phyloP scores from a whole-genome alignment of 495 filamentous ascomycete genomes.

The Symbiotaphrina buchneri region DNA sequence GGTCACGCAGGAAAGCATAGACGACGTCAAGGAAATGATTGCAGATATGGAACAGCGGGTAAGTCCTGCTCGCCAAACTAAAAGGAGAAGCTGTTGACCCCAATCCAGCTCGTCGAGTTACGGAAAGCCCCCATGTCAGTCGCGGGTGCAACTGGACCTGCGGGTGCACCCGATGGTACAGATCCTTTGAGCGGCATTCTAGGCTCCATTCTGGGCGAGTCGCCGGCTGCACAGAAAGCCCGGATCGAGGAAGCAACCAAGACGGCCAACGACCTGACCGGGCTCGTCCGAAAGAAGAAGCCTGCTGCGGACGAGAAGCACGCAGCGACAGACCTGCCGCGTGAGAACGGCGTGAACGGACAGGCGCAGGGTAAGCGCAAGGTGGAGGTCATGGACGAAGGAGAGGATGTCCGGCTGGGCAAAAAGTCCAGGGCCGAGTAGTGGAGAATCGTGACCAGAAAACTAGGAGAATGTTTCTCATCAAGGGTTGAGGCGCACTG shows the following conservation, averaged over 20 bases:
- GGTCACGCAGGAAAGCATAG: constrained; percentile 38
- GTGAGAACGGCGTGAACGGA: too few species aligned
- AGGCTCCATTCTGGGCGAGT: constrained; percentile 48
- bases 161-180: constrained; percentile 18
- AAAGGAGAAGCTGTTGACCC: background rate
- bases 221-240: constrained; percentile 33
- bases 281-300: constrained; percentile 62
- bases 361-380: too few species aligned
- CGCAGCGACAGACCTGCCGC: too few species aligned
- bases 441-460: too few species aligned
- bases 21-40: constrained; percentile 70
- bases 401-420: too few species aligned
- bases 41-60: constrained; percentile 71
- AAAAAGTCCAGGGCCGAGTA: too few species aligned
- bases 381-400: too few species aligned
- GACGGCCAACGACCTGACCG: constrained; percentile 64
- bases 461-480: too few species aligned
- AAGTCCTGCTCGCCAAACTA: constrained; percentile 13
- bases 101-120: constrained; percentile 47
- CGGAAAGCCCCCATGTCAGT: constrained; percentile 45
- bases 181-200: constrained; percentile 42
- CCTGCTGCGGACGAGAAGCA: constrained; percentile 5
- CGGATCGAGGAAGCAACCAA: constrained; percentile 57
- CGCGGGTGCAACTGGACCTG: constrained; percentile 21
- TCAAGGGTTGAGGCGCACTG: too few species aligned